A percentile compares a stretch with the other conserved stretches of the same genome.
phyloP scores from a whole-genome alignment of 306 rosid species.

The Acacia acuminata region DNA sequence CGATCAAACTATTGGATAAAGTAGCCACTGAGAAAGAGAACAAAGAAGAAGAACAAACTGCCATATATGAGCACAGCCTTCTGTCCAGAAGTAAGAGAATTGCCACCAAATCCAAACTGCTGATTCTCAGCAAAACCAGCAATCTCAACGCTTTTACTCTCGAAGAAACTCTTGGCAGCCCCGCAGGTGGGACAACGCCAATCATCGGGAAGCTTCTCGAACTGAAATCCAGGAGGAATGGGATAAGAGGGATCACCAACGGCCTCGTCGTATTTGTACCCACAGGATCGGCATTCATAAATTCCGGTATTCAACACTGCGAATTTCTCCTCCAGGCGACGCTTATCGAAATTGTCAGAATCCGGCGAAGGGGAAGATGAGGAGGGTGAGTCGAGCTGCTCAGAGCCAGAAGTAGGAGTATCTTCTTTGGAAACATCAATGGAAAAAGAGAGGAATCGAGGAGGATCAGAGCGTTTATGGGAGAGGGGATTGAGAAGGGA shows the following conservation, averaged over 20 bases:
- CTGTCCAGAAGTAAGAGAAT: constrained; percentile 85
- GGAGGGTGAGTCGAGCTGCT: constrained; percentile 32
- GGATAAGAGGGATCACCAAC: constrained; percentile 89
- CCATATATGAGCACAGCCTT: constrained; percentile 88
- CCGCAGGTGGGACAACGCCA: constrained; percentile 99
- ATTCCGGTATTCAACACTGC: constrained; percentile 90
- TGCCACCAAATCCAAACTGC: constrained; percentile 91
- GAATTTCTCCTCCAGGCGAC: constrained; percentile 84
- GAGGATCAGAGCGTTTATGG: constrained; percentile 26
- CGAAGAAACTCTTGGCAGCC: constrained; percentile 82
- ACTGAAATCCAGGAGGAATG: constrained; percentile 75
- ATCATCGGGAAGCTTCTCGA: constrained; percentile 81
- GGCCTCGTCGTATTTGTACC: constrained; percentile 82
- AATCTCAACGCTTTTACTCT: constrained; percentile 87
- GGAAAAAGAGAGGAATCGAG: constrained; percentile 45
- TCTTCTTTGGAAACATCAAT: constrained; percentile 82
- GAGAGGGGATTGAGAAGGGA: constrained; percentile 18
- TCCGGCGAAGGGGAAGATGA: constrained; percentile 5
- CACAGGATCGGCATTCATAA: constrained; percentile 93
- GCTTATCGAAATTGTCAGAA: constrained; percentile 45
- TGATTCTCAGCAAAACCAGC: constrained; percentile 97
- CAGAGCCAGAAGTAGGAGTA: constrained; percentile 43
- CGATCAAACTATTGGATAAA: constrained; percentile 68
- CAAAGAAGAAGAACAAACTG: constrained; percentile 69
- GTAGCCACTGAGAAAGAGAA: constrained; percentile 78